Evolutionary conservation across 345 rosid species (phyloP).

Genomic region (Pistacia integerrima): DNA sequence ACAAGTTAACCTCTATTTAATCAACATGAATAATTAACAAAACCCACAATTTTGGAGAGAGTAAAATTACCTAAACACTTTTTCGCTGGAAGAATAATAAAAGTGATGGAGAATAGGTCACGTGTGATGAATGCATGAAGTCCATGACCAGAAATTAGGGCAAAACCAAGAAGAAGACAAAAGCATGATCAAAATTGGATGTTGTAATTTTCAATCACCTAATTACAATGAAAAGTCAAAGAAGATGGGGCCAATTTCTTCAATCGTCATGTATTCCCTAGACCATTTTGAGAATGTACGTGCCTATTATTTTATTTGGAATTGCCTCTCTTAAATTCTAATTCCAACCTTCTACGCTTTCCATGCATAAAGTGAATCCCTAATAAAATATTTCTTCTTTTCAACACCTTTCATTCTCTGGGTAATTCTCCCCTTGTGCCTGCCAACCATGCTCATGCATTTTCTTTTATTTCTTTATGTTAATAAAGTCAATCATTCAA

Average conservation of each 20-base stretch:
- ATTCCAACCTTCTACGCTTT: conserved; percentile 5
- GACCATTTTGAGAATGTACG: conserved; percentile 8
- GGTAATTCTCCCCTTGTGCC: conserved; percentile 34
- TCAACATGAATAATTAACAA: too few species aligned
- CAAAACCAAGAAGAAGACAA: background rate
- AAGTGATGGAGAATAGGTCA: background rate
- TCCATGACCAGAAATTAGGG: conserved; percentile 17
- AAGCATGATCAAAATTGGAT: conserved; percentile 7
- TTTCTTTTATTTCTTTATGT: background rate
- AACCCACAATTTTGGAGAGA: background rate
- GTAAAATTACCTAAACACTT: conserved; percentile 23
- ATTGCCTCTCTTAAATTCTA: background rate
- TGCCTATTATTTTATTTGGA: background rate
- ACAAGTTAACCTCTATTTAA: too few species aligned
- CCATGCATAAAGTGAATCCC: background rate
- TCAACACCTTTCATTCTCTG: conserved; percentile 17
- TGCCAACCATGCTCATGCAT: conserved; percentile 16
- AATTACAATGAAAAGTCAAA: conserved; percentile 53
- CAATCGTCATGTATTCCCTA: conserved; percentile 24
- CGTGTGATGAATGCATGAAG: conserved; percentile 5
- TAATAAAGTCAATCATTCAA: too few species aligned
- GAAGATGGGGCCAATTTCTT: conserved; percentile 30
- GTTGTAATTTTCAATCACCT: conserved; percentile 10
- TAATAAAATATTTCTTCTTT: background rate
- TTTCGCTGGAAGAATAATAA: conserved; percentile 16